These are phyloP conservation scores for Crucibulum laeve DNA, from an alignment of 768 basidiomycete genomes.

Conservation along the genomic window DNA sequence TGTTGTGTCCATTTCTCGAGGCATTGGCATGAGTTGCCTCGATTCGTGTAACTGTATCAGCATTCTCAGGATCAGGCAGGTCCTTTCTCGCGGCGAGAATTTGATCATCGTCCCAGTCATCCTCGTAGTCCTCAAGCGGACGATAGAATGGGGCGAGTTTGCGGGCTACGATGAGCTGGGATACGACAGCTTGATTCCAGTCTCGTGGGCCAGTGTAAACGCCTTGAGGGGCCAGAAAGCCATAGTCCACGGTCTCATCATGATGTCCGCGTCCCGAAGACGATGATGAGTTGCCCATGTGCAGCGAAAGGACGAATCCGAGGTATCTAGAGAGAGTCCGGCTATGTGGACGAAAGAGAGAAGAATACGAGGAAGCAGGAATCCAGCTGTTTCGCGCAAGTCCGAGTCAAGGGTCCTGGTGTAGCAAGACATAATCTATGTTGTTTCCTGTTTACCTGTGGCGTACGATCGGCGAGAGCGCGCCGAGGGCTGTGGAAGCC, in stretches of 20 bases:
- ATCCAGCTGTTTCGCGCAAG: constrained; percentile 10
- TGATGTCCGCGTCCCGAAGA: constrained; percentile 71
- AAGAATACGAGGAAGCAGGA: constrained; percentile 9
- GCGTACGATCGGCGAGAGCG: constrained; percentile 13
- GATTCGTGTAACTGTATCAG: constrained; percentile 40
- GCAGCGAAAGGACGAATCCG: constrained; percentile 10
- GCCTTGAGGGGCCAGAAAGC: constrained; percentile 76
- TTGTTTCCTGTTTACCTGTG: constrained; percentile 36
- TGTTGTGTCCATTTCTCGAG: constrained; percentile 39
- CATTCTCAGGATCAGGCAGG: constrained; percentile 45
- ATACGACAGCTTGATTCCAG: constrained; percentile 86
- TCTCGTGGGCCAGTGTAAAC: constrained; percentile 82
- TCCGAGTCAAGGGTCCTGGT: constrained; percentile 19
- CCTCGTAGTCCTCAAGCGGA: constrained; percentile 90
- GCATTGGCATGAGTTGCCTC: constrained; percentile 31
- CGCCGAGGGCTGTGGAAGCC: not conserved
- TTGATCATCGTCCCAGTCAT: constrained; percentile 84
- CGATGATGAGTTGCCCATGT: constrained; percentile 82
- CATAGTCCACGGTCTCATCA: constrained; percentile 84
- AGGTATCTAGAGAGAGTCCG: constrained; percentile 5
- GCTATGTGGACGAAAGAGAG: constrained; percentile 12
- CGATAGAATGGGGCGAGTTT: constrained; percentile 94
- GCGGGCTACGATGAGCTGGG: constrained; percentile 83
- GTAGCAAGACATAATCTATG: constrained; percentile 22
- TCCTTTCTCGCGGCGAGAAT: constrained; percentile 80